Evolutionary conservation across 2,329 filamentous ascomycete species (phyloP).

Genomic region (Knufia petricola): DNA sequence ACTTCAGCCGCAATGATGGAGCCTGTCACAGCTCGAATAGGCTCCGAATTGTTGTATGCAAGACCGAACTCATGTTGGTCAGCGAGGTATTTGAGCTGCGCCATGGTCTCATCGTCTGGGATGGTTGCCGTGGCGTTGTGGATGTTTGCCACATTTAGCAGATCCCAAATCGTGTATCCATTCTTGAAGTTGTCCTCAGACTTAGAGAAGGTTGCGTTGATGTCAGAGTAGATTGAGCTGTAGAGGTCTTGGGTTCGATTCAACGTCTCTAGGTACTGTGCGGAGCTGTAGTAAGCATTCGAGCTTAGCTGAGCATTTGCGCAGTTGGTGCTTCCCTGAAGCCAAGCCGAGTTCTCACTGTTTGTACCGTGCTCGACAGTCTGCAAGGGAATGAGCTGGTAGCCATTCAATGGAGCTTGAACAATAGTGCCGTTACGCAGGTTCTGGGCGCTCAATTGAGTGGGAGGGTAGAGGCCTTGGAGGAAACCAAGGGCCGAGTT

Average conservation of each 20-base stretch:
- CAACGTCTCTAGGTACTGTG: constrained; percentile 40
- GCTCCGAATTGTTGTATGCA: constrained; percentile 58
- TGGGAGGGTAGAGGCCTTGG: constrained; percentile 78
- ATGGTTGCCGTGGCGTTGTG: constrained; percentile 49
- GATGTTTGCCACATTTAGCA: constrained; percentile 53
- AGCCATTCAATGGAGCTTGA: constrained; percentile 62
- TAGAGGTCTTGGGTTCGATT: constrained; percentile 47
- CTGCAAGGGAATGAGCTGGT: constrained; percentile 72
- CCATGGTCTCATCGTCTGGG: constrained; percentile 50
- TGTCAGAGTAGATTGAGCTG: constrained; percentile 39
- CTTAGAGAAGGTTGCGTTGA: constrained; percentile 43
- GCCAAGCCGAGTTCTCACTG: constrained; percentile 47
- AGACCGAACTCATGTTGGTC: constrained; percentile 73
- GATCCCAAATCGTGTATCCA: constrained; percentile 57
- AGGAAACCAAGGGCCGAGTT: constrained; percentile 70
- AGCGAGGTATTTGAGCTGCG: constrained; percentile 63
- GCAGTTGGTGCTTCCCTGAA: constrained; percentile 49
- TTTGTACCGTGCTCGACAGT: constrained; percentile 52
- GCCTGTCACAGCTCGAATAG: constrained; percentile 43
- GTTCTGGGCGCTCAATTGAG: constrained; percentile 46
- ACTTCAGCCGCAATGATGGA: constrained; percentile 58
- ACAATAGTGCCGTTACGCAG: constrained; percentile 63
- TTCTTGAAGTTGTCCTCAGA: constrained; percentile 49
- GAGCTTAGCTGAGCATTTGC: constrained; percentile 47
- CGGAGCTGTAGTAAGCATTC: constrained; percentile 47